A percentile compares a stretch with the other conserved stretches of the same genome.
Conservation (phyloP, 2,329 filamentous ascomycete species). For the Paecilomyces formosus region DNA sequence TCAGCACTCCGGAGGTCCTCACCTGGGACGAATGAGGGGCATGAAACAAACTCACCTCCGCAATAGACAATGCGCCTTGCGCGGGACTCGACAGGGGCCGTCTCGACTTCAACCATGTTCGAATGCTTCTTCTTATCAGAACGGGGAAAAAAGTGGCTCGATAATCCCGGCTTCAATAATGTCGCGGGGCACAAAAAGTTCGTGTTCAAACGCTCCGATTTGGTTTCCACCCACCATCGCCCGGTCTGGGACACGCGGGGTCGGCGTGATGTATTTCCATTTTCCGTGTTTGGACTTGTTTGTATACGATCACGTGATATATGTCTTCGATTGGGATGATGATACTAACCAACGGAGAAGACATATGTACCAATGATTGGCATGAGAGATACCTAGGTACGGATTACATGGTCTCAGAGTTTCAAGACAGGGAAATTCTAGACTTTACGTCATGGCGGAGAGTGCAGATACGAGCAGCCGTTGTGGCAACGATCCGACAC, state of each 20-base stretch:
- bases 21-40: background rate
- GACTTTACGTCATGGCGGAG: too few relatives aligned
- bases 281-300: background rate
- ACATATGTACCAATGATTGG: too few relatives aligned
- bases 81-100: constrained; percentile 32
- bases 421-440: too few relatives aligned
- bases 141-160: background rate
- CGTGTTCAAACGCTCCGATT: background rate
- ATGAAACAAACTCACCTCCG: constrained; percentile 41
- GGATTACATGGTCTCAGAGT: too few relatives aligned
- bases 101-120: constrained; percentile 26
- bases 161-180: constrained; percentile 1
- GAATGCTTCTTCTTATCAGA: background rate
- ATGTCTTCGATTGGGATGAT: too few relatives aligned
- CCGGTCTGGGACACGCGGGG: background rate
- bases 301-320: background rate
- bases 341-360: too few relatives aligned
- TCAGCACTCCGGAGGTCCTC: constrained; percentile 1
- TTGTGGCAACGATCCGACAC: too few relatives aligned
- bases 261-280: background rate
- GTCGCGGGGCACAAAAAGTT: background rate
- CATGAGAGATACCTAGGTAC: too few relatives aligned
- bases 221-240: background rate
- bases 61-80: constrained; percentile 56
- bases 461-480: too few relatives aligned